These are phyloP conservation scores for Neonothopanus nambi DNA, from an alignment of 1,284 basidiomycete genomes.

Conservation along the genomic window DNA sequence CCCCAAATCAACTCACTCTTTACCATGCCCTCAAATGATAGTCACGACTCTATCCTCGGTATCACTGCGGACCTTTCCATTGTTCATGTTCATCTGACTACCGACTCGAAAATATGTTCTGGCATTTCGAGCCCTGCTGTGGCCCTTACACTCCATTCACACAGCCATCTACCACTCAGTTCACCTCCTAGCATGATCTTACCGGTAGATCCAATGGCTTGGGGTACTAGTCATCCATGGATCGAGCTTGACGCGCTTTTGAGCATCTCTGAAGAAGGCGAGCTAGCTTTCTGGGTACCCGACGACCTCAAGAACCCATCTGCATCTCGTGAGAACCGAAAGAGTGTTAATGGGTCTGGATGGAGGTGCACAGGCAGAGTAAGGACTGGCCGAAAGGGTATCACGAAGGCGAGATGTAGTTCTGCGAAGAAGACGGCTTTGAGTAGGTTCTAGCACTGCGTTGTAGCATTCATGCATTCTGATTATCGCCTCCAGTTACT, in stretches of 20 bases:
- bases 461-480: constrained; percentile 4
- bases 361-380: constrained; percentile 79
- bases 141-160: constrained; percentile 36
- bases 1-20: constrained; percentile 60
- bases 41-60: constrained; percentile 59
- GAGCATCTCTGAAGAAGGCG: constrained; percentile 72
- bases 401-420: constrained; percentile 78
- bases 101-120: constrained; percentile 31
- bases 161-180: constrained; percentile 49
- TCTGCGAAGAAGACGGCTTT: constrained; percentile 88
- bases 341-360: constrained; percentile 18
- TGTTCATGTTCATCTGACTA: constrained; percentile 39
- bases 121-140: constrained; percentile 22
- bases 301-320: constrained; percentile 36
- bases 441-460: constrained; percentile 40
- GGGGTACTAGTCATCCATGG: constrained; percentile 52
- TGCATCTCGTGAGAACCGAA: background rate
- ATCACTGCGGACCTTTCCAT: constrained; percentile 57
- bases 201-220: constrained; percentile 91
- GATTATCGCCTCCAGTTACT: constrained; percentile 45
- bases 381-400: constrained; percentile 63
- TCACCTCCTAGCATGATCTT: constrained; percentile 57
- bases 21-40: constrained; percentile 54
- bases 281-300: constrained; percentile 81
- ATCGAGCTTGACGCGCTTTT: constrained; percentile 72